A percentile compares a stretch with the other conserved stretches of the same genome.
Evolutionary conservation across 805 yeast species (phyloP).

Genomic region (Wickerhamomyces canadensis): DNA sequence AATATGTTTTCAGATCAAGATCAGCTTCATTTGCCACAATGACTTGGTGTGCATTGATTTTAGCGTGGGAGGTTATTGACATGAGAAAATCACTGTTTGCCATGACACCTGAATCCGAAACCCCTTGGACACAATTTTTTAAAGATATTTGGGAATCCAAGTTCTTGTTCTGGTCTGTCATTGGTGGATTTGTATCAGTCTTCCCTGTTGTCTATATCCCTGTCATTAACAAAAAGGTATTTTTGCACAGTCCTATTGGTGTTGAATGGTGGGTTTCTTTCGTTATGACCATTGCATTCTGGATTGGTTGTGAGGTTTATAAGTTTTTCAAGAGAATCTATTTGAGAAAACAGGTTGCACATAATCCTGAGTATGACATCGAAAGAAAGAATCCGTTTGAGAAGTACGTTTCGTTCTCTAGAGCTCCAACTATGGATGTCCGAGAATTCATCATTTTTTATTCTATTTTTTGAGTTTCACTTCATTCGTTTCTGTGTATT

Average conservation of each 20-base stretch:
- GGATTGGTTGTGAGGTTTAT: slow-evolving; percentile 59
- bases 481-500: neutral
- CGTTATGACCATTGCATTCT: slow-evolving; percentile 51
- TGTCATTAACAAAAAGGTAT: slow-evolving; percentile 74
- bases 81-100: slow-evolving; percentile 62
- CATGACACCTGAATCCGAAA: slow-evolving; percentile 61
- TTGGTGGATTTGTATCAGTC: slow-evolving; percentile 61
- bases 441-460: neutral
- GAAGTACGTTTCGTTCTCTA: slow-evolving; percentile 53
- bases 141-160: slow-evolving; percentile 68
- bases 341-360: slow-evolving; percentile 36
- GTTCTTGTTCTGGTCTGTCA: slow-evolving; percentile 76
- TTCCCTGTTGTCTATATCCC: slow-evolving; percentile 87
- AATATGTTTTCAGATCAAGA: slow-evolving; percentile 66
- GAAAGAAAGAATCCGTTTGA: slow-evolving; percentile 60
- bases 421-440: slow-evolving; percentile 38
- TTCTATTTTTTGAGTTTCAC: neutral
- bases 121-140: slow-evolving; percentile 54
- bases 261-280: slow-evolving; percentile 80
- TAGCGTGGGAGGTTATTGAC: slow-evolving; percentile 84
- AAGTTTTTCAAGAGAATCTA: slow-evolving; percentile 60
- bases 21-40: slow-evolving; percentile 72
- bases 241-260: slow-evolving; percentile 63
- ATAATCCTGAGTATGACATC: slow-evolving; percentile 59
- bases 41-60: slow-evolving; percentile 80